Evolutionary conservation across 139 green algal species (phyloP), one percentile per base, ranked within the genome.

Genomic region (Ulvella scutata): DNA sequence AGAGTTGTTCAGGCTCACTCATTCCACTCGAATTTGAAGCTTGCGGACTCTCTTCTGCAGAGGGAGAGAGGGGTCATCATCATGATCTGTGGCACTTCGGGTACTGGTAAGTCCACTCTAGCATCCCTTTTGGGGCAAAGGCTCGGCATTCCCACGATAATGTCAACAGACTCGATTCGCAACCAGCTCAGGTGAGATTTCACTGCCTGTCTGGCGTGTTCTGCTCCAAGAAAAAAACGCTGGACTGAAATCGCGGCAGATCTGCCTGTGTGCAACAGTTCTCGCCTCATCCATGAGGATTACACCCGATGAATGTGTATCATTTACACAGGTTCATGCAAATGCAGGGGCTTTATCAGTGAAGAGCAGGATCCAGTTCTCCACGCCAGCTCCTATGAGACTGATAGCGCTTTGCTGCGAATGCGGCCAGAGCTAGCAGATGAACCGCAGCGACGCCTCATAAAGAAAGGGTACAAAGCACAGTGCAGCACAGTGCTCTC

Each of bases 81-180:
- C 38, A 79, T 96, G 62, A 82, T 96, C 40, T 89, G 89, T 60
- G 91, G 91, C 39, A 95, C 91, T n/a, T 94, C 89, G 72, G 93
- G 93, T 44, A 95, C 88, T 1, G 93, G 93, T 78, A 98, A 98
- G 82, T 96, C 89, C 36, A 98, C 93, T 23, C 82, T 98, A 60
- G 92, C 93, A 3, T 92, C 90, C 1, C 87, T 98, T 62, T 79
- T 98, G 82, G 92, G 89, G 4, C 79, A 74, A 31, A 80, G 92
- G 3, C 84, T 98, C 73, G 90, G 91, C 61, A 94, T 98, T 76
- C 90, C 84, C 51, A 94, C 87, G 2, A 82, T 98, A 2, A 75
- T 98, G 1, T 96, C 89, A 43, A 98, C 93, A 0, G 93, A 98
- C 81, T 90, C 83, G 23, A 80, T 96, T 2, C 84, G 92, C 21